Conservation (phyloP, 208 protist genomes). For the Spongospora subterranea region DNA sequence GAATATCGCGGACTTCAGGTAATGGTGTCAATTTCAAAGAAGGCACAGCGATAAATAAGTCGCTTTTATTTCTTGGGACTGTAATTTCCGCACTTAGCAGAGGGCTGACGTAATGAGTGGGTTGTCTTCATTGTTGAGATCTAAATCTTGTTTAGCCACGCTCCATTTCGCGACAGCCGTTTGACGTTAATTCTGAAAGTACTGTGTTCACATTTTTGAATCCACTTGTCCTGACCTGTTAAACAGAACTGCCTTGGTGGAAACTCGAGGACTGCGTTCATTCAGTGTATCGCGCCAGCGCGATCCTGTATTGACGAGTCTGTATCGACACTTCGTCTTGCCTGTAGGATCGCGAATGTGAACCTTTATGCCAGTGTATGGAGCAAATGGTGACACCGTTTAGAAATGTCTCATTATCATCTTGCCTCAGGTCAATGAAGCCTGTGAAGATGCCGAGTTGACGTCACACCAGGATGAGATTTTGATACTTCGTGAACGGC, state of each 20-base stretch:
- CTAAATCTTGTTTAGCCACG: not conserved
- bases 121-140: not conserved
- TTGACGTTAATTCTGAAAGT: slow-evolving; percentile 43
- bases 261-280: slow-evolving; percentile 27
- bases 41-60: slow-evolving; percentile 42
- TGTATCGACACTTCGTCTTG: slow-evolving; percentile 33
- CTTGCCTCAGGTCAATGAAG: not conserved
- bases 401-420: not conserved
- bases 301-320: slow-evolving; percentile 32
- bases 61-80: slow-evolving; percentile 10
- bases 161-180: slow-evolving; percentile 47
- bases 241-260: slow-evolving; percentile 51
- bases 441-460: not conserved
- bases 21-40: slow-evolving; percentile 43
- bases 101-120: not conserved
- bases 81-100: slow-evolving; percentile 30
- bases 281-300: slow-evolving; percentile 43
- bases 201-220: not conserved
- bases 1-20: not conserved
- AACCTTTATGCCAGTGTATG: not conserved
- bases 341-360: slow-evolving; percentile 13
- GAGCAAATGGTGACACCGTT: not conserved
- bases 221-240: not conserved
- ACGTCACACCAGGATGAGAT: not conserved
- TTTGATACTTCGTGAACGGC: not conserved